Evolutionary conservation across 2,329 filamentous ascomycete species (phyloP).

Genomic region (Elsinoe perseae): DNA sequence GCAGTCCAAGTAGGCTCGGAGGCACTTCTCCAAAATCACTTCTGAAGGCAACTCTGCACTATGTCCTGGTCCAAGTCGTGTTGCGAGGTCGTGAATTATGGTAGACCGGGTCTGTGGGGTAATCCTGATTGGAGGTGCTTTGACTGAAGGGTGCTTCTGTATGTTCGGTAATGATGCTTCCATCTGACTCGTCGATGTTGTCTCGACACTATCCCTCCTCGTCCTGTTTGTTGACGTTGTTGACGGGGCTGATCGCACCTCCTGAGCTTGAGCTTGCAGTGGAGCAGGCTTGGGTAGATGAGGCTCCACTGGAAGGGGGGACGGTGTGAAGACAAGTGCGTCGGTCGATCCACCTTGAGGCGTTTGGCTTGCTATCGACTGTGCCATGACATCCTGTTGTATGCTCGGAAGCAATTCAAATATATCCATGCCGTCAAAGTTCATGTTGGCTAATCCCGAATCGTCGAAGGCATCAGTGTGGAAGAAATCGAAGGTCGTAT

Average conservation of each 20-base stretch:
- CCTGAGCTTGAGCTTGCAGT: background rate
- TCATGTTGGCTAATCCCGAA: slow-evolving; percentile 1
- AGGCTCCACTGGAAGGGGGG: background rate
- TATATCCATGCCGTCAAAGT: slow-evolving; percentile 11
- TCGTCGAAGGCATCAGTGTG: slow-evolving; percentile 8
- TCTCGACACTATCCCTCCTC: slow-evolving; percentile 1
- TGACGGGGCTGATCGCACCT: background rate
- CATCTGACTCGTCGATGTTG: slow-evolving; percentile 6
- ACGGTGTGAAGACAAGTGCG: slow-evolving; percentile 7
- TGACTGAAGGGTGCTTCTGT: slow-evolving; percentile 1
- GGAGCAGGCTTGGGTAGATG: background rate
- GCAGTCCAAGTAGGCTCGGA: slow-evolving; percentile 24
- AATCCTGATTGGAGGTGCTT: slow-evolving; percentile 10
- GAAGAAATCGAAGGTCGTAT: background rate
- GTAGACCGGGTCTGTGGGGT: slow-evolving; percentile 7
- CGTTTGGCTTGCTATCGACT: slow-evolving; percentile 8
- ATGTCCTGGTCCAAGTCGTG: background rate
- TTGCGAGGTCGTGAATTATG: background rate
- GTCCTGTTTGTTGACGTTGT: background rate
- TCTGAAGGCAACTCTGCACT: slow-evolving; percentile 26
- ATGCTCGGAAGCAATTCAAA: slow-evolving; percentile 7
- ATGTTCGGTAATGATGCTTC: slow-evolving; percentile 3
- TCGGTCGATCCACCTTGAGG: background rate
- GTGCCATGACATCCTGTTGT: slow-evolving; percentile 11
- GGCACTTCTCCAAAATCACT: slow-evolving; percentile 15